A percentile compares a stretch with the other conserved stretches of the same genome.
Evolutionary conservation across 176 grass and related monocot genomes (phyloP).

Genomic region (Oryza longistaminata): DNA sequence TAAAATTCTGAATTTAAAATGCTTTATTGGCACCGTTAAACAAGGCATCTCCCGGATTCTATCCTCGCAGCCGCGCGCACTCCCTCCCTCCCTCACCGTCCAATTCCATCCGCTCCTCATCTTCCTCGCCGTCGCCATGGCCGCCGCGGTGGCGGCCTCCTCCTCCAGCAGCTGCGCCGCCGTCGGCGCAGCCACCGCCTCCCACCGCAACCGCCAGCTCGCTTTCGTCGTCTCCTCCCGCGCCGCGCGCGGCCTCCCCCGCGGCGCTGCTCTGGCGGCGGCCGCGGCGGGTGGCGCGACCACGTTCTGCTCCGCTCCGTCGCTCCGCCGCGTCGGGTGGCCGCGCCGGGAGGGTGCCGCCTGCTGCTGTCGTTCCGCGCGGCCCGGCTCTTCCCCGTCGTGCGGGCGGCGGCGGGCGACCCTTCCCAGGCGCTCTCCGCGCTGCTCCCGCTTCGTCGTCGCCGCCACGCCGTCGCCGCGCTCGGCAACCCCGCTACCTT

Average conservation of each 20-base stretch:
- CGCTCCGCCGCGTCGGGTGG: slow-evolving; percentile 55
- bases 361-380: slow-evolving; percentile 54
- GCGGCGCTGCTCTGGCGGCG: slow-evolving; percentile 27
- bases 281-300: slow-evolving; percentile 21
- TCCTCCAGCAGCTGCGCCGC: not conserved
- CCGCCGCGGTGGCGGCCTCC: slow-evolving; percentile 33
- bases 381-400: slow-evolving; percentile 16
- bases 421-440: slow-evolving; percentile 61
- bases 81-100: not conserved
- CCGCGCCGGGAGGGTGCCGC: slow-evolving; percentile 52
- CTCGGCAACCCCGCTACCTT: slow-evolving; percentile 80
- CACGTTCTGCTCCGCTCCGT: slow-evolving; percentile 57
- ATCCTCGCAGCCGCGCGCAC: not conserved
- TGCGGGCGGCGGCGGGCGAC: slow-evolving; percentile 27
- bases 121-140: not conserved
- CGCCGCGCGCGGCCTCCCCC: not conserved
- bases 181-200: not conserved
- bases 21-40: not conserved
- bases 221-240: not conserved
- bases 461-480: slow-evolving; percentile 64
- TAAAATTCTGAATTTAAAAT: not conserved
- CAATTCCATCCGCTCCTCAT: slow-evolving; percentile 20
- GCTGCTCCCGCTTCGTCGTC: slow-evolving; percentile 81
- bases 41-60: not conserved
- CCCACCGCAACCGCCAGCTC: not conserved